Base-by-base conservation (phyloP, 805 yeast species). In the Ogataea nonfermentans region DNA sequence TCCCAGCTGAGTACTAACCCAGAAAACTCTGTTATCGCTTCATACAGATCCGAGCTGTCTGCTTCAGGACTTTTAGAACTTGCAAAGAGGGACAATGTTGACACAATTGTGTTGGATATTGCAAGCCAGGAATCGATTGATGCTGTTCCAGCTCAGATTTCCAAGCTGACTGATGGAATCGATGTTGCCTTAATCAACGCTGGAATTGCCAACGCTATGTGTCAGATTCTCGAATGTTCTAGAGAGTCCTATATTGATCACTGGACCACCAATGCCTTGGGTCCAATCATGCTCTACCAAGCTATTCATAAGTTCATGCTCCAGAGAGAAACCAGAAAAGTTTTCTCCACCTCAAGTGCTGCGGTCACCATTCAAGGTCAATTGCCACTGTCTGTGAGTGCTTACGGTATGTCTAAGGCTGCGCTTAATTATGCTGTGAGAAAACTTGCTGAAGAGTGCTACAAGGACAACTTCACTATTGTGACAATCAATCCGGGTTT, bases 1-100 rank as follows among this genome's bases (percentile, higher is more conserved):
- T 53, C 59, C 29, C 48, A 49, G 26, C 44, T 66, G 14, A 48
- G 57, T 16, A 31, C 40, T 4, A 40, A 46, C 7, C 31, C 53
- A 24, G 32, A 44, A 8, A 53, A 46, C 32, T 16, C 26, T 6
- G 56, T 62, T 10, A 41, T 60, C 26, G 59, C 59, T 1, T 20
- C 43, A 6, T 14, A 19, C 11, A 40, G 37, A 29, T 20, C 22
- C 27, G 14, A 17, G 17, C 22, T 5, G 5, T 13, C 28, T 27
- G 14, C 33, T 9, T 23, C 53, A 13, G 51, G 44, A n/a, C 38
- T 59, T 24, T 10, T 33, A 13, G 41, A 47, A 25, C 40, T 51
- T 31, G 34, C 43, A 10, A 24, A 44, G 19, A 32, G 17, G 12
- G 17, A 31, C 4, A 37, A 32, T 14, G 38, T 37, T 5, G 32